Conservation (phyloP, 805 yeast species). For the Saturnispora saitoi region DNA sequence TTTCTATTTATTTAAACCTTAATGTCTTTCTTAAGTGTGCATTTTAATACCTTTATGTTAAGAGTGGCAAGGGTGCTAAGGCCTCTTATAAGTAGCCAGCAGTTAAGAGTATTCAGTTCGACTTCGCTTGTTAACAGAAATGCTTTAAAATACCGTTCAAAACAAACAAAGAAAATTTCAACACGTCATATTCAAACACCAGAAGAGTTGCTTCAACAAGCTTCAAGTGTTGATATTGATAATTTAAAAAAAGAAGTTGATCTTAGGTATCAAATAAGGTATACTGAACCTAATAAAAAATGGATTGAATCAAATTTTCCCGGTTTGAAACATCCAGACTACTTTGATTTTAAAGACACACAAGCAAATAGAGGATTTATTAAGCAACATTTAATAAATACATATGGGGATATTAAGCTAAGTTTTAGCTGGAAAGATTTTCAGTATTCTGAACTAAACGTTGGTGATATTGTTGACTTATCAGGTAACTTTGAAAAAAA, state of each 20-base stretch:
- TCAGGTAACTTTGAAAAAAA: conserved; percentile 33
- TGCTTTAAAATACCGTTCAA: not conserved
- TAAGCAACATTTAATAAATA: conserved; percentile 10
- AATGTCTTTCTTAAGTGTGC: not conserved
- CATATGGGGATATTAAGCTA: conserved; percentile 14
- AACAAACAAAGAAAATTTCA: conserved; percentile 1
- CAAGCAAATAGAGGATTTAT: conserved; percentile 12
- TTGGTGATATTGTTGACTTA: conserved; percentile 61
- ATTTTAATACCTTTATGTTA: not conserved
- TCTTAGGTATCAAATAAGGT: conserved; percentile 20
- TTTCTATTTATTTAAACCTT: not conserved
- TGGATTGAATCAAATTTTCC: conserved; percentile 21
- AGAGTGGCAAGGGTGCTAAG: not conserved
- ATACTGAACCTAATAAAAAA: conserved; percentile 23
- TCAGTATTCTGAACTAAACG: conserved; percentile 26
- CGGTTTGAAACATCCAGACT: conserved; percentile 10
- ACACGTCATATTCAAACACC: conserved; percentile 23
- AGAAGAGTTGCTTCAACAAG: conserved; percentile 23
- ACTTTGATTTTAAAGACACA: conserved; percentile 16
- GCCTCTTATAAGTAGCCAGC: not conserved
- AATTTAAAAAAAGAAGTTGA: conserved; percentile 18
- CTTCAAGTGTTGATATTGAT: conserved; percentile 23
- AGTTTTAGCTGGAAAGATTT: conserved; percentile 16
- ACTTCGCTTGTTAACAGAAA: not conserved
- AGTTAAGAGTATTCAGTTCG: not conserved